These are phyloP conservation scores for Fusarium incarnatum DNA, from an alignment of 2,329 filamentous ascomycete genomes.

Conservation along the genomic window DNA sequence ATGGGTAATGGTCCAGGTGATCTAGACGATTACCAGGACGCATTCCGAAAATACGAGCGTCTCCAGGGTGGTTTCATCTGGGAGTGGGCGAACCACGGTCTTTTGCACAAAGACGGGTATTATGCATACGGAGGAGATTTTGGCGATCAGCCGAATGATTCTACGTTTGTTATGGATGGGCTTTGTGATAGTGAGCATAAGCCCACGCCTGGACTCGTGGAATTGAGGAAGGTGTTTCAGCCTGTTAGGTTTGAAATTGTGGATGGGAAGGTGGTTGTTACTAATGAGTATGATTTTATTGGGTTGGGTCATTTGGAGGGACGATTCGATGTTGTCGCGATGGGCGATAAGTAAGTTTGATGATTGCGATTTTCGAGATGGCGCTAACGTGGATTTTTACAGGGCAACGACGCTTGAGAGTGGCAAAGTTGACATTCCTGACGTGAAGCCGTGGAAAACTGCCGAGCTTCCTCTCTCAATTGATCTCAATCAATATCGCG, in stretches of 20 bases:
- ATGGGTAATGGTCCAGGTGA: conserved; percentile 15
- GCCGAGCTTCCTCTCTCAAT: neutral
- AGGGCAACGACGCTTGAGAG: neutral
- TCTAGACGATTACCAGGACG: conserved; percentile 1
- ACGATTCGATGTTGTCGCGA: neutral
- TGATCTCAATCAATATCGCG: neutral
- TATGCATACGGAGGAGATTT: conserved; percentile 22
- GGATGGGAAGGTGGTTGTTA: neutral
- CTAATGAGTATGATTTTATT: conserved; percentile 19
- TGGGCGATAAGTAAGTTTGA: neutral
- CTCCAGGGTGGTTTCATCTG: conserved; percentile 20
- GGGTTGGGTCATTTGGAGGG: neutral
- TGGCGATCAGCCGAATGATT: conserved; percentile 15
- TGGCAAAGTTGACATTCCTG: neutral
- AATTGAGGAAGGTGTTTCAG: conserved; percentile 17
- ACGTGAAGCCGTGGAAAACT: neutral
- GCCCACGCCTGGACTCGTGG: neutral
- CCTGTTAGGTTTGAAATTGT: neutral
- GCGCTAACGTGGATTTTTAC: neutral
- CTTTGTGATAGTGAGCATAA: conserved; percentile 16
- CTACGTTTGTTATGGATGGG: conserved; percentile 16
- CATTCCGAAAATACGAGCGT: conserved; percentile 8
- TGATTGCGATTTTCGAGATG: fast-evolving
- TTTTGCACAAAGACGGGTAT: conserved; percentile 13
- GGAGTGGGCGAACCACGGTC: conserved; percentile 23